A percentile compares a stretch with the other conserved stretches of the same genome.
Conservation (phyloP, 83 land plant genomes). For the Picea abies region DNA sequence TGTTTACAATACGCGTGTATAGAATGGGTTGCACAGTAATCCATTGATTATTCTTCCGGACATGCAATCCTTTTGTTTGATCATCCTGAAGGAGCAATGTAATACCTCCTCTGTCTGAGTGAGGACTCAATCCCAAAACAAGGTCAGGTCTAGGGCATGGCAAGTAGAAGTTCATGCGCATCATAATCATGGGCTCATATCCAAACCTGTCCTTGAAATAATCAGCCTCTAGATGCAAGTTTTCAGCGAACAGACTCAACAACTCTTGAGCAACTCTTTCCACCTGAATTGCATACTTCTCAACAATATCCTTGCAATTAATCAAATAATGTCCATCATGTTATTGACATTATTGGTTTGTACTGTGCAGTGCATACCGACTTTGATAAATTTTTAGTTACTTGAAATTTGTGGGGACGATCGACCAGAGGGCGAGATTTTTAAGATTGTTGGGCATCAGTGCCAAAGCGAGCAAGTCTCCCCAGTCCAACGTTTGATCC, state of each 20-base stretch:
- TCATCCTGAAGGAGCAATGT: no score
- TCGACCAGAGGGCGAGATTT: neutral
- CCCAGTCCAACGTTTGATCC: no score
- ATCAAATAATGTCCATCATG: no score
- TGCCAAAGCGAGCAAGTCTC: no score
- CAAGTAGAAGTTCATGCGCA: constrained; percentile 30
- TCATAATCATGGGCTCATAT: constrained; percentile 18
- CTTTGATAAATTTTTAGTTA: neutral
- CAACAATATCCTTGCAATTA: constrained; percentile 39
- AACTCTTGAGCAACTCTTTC: constrained; percentile 46
- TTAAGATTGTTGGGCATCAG: neutral
- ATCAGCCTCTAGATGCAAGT: constrained; percentile 39
- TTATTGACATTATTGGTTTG: neutral
- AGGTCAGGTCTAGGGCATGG: constrained; percentile 19
- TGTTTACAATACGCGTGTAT: no score
- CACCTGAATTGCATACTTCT: constrained; percentile 36
- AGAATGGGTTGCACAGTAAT: no score
- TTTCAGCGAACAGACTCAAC: constrained; percentile 43
- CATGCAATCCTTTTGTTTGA: no score
- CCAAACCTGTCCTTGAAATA: constrained; percentile 30
- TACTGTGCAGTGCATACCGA: neutral
- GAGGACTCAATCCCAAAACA: no score
- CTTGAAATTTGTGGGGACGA: neutral
- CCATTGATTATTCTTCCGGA: no score
- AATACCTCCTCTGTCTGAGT: no score